Evolutionary conservation across 345 rosid genomes (phyloP).

Genomic region (Eucalyptus cladocalyx): DNA sequence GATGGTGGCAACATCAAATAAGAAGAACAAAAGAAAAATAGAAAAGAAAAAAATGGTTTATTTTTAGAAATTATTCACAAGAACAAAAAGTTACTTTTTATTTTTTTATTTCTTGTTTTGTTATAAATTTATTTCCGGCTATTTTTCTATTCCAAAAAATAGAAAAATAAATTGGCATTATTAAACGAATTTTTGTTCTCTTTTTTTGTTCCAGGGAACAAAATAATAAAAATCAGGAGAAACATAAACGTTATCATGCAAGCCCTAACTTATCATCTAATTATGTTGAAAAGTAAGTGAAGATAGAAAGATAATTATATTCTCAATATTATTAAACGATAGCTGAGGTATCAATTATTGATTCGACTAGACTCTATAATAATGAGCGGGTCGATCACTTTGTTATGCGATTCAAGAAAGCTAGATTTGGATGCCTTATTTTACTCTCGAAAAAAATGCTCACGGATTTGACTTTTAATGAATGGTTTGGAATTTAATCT

Average conservation of each 20-base stretch:
- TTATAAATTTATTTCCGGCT: rapidly evolving
- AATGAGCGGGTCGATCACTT: neutral
- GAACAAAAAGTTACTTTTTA: no score
- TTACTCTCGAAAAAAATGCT: neutral
- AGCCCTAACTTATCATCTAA: no score
- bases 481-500: neutral
- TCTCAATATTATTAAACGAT: neutral
- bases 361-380: neutral
- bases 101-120: rapidly evolving
- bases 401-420: neutral
- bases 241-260: no score
- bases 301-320: neutral
- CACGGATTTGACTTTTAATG: neutral
- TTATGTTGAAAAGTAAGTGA: neutral
- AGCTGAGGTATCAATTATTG: neutral
- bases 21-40: no score
- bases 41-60: no score
- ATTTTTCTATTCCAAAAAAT: rapidly evolving
- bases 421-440: neutral
- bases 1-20: rapidly evolving
- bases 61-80: no score
- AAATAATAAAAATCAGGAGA: no score
- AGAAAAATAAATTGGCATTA: no score
- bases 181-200: rapidly evolving
- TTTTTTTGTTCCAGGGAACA: rapidly evolving